A percentile compares a stretch with the other conserved stretches of the same genome.
These are phyloP conservation scores for Schizochytrium sp. DNA, from an alignment of 108 stramenopile species.

Conservation along the genomic window DNA sequence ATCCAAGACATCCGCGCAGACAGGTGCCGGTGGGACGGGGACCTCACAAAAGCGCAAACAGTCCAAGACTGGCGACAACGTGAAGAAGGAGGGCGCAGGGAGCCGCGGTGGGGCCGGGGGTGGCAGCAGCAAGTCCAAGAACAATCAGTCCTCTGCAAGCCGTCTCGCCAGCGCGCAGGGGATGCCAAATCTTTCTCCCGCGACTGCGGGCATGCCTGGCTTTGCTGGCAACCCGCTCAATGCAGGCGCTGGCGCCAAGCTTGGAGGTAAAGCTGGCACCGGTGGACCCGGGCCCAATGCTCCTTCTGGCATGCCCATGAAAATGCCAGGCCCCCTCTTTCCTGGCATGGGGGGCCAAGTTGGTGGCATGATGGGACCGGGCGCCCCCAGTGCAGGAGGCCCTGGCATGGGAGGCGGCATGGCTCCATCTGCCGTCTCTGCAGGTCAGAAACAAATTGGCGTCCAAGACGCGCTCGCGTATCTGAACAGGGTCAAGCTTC, in stretches of 20 bases:
- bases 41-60: neutral
- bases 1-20: neutral
- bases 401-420: neutral
- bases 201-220: no score
- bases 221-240: no score
- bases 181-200: no score
- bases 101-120: neutral
- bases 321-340: no score
- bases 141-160: neutral
- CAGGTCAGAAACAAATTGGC: slow-evolving; percentile 12
- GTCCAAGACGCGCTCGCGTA: slow-evolving; percentile 98
- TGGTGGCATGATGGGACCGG: neutral
- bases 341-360: no score
- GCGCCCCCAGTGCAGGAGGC: neutral
- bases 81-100: neutral
- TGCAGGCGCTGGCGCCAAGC: no score
- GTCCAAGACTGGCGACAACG: neutral
- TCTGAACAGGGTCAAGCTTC: slow-evolving; percentile 86
- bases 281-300: no score
- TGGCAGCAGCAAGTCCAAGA: neutral
- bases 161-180: no score
- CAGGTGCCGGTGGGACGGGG: neutral
- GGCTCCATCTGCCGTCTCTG: neutral
- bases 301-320: no score
- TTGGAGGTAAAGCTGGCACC: no score